phyloP scores from a whole-genome alignment of 345 rosid species.

The Eutrema japonicum region DNA sequence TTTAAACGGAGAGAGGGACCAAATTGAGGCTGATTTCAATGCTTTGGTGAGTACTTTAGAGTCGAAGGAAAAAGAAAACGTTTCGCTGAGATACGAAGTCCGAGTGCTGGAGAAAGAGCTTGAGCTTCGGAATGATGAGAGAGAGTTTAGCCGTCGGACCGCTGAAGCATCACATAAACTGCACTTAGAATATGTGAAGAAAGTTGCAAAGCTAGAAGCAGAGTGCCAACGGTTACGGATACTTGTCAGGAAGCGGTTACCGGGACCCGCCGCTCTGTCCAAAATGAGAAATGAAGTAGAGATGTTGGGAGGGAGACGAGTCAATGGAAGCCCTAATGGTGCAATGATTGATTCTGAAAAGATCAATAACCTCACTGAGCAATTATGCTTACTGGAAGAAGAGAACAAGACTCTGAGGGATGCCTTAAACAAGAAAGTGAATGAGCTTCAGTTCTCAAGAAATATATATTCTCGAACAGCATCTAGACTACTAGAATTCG shows the following conservation, averaged over 20 bases:
- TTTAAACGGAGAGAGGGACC: slow-evolving; percentile 62
- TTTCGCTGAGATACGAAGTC: slow-evolving; percentile 79
- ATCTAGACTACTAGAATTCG: slow-evolving; percentile 64
- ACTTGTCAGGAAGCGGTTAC: slow-evolving; percentile 79
- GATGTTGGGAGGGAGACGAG: slow-evolving; percentile 66
- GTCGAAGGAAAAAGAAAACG: slow-evolving; percentile 69
- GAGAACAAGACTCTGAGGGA: slow-evolving; percentile 79
- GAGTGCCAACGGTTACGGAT: slow-evolving; percentile 89
- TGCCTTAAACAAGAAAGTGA: slow-evolving; percentile 64
- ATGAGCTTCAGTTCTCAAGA: slow-evolving; percentile 77
- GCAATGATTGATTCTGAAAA: slow-evolving; percentile 45
- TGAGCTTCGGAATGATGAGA: slow-evolving; percentile 89
- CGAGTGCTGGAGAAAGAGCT: slow-evolving; percentile 88
- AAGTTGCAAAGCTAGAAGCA: slow-evolving; percentile 82
- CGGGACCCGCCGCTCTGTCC: slow-evolving; percentile 80
- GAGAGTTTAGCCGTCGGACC: slow-evolving; percentile 75
- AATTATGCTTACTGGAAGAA: slow-evolving; percentile 68
- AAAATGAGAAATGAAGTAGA: slow-evolving; percentile 88
- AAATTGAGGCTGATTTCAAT: slow-evolving; percentile 57
- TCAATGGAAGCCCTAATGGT: slow-evolving; percentile 43
- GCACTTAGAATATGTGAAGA: slow-evolving; percentile 79
- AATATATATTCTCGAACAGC: slow-evolving; percentile 65
- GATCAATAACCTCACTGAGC: slow-evolving; percentile 61
- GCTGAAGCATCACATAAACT: slow-evolving; percentile 79
- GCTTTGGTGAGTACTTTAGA: slow-evolving; percentile 61